A percentile compares a stretch with the other conserved stretches of the same genome.
These are phyloP conservation scores for Durotheca rogersii DNA, from an alignment of 495 filamentous ascomycete species.

Conservation along the genomic window DNA sequence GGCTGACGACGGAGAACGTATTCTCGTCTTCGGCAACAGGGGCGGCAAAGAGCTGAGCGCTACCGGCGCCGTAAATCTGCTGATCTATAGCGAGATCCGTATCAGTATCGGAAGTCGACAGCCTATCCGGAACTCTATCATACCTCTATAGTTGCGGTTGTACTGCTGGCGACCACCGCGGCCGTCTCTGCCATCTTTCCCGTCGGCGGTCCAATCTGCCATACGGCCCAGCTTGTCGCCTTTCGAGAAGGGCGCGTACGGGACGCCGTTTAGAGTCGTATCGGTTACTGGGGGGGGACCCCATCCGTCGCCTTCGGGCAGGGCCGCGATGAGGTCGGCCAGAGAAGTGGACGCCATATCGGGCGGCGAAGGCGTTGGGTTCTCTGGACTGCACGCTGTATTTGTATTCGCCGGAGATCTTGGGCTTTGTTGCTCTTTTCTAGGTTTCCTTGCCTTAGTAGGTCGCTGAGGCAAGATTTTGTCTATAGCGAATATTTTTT, in stretches of 20 bases:
- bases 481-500: constrained; percentile 21
- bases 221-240: constrained; percentile 98
- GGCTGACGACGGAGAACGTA: constrained; percentile 95
- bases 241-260: constrained; percentile 97
- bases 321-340: constrained; percentile 56
- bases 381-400: too few species aligned
- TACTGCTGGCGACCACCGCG: constrained; percentile 82
- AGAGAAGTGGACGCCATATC: constrained; percentile 39
- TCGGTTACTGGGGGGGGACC: constrained; percentile 78
- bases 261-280: constrained; percentile 87
- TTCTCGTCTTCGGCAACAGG: constrained; percentile 93
- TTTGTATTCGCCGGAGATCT: background rate
- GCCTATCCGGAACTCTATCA: constrained; percentile 14
- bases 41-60: constrained; percentile 81
- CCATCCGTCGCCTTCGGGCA: constrained; percentile 73
- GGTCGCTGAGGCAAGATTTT: constrained; percentile 14
- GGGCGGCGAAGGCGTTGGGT: background rate
- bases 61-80: constrained; percentile 92
- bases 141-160: constrained; percentile 89
- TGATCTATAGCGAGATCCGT: constrained; percentile 62
- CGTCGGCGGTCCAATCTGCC: constrained; percentile 97
- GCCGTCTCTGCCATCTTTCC: constrained; percentile 76
- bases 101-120: constrained; percentile 13
- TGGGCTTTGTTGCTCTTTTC: background rate
- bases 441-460: background rate